Percentiles rank a stretch among this genome's conserved stretches.
phyloP scores from a whole-genome alignment of 2,329 filamentous ascomycete species.

The Furcasterigmium furcatum region DNA sequence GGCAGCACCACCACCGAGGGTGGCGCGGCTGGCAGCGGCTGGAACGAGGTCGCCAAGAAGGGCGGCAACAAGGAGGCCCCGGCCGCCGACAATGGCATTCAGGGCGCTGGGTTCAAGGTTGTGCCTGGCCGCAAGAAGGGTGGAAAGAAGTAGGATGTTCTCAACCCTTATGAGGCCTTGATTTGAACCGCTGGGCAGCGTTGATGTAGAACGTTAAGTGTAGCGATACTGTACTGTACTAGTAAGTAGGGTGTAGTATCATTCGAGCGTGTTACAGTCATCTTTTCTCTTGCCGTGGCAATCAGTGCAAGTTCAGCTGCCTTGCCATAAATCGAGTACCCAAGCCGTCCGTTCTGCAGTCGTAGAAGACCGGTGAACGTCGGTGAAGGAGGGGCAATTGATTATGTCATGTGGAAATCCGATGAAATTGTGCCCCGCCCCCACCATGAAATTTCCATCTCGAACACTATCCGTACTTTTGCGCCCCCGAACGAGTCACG shows the following conservation, averaged over 20 bases:
- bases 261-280: not conserved
- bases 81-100: constrained; percentile 30
- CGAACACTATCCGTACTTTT: constrained; percentile 2
- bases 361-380: not conserved
- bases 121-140: constrained; percentile 91
- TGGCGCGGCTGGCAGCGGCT: constrained; percentile 52
- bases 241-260: not conserved
- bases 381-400: constrained; percentile 5
- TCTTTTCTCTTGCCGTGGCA: not conserved
- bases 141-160: constrained; percentile 55
- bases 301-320: too few relatives aligned
- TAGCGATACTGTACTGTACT: not conserved
- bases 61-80: constrained; percentile 51
- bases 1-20: constrained; percentile 34
- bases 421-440: constrained; percentile 15
- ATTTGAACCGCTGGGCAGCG: too few relatives aligned
- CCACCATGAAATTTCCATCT: constrained; percentile 15
- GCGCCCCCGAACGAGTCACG: not conserved
- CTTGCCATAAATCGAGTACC: too few relatives aligned
- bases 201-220: too few relatives aligned
- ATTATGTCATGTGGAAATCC: constrained; percentile 11
- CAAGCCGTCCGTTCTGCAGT: too few relatives aligned
- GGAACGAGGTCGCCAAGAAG: constrained; percentile 98
- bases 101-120: constrained; percentile 76
- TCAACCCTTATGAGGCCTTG: not conserved